phyloP scores from a whole-genome alignment of 148 eudicot genomes.

The Chenopodium berlandieri region DNA sequence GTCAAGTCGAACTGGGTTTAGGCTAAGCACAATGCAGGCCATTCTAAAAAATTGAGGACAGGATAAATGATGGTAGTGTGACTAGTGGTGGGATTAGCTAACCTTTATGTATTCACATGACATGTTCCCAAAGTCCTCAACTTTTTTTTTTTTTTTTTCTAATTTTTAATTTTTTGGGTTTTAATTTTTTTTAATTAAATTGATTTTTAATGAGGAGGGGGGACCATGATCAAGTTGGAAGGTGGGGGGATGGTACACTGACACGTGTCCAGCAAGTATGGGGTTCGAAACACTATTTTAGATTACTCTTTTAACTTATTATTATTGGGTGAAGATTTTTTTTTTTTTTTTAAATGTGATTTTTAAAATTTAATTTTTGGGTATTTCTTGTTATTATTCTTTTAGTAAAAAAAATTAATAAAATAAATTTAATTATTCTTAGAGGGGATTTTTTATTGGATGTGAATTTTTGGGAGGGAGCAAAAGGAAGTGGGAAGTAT shows the following conservation, averaged over 20 bases:
- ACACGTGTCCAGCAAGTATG: constrained; percentile 25
- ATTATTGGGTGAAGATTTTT: neutral
- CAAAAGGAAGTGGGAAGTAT: constrained; percentile 13
- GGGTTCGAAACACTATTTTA: constrained; percentile 16
- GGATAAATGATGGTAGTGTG: neutral
- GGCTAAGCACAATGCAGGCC: no score
- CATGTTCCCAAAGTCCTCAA: constrained; percentile 31
- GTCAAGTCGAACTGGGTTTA: neutral
- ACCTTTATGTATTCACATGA: constrained; percentile 42
- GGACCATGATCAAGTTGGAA: constrained; percentile 17
- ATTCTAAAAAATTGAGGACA: neutral
- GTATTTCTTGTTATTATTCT: neutral
- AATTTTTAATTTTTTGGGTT: neutral
- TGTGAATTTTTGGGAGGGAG: constrained; percentile 27
- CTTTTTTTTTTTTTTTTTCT: constrained; percentile 12
- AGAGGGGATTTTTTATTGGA: neutral
- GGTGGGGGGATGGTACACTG: constrained; percentile 10
- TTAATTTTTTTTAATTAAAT: constrained; percentile 2
- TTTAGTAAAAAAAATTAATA: neutral
- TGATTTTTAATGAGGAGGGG: constrained; percentile 12
- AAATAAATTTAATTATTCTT: neutral
- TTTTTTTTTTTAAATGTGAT: neutral
- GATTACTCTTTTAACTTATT: neutral
- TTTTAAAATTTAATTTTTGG: neutral
- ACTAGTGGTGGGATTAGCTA: constrained; percentile 27